Conservation (phyloP, 768 basidiomycete genomes). For the Tephrocybe sp. region DNA sequence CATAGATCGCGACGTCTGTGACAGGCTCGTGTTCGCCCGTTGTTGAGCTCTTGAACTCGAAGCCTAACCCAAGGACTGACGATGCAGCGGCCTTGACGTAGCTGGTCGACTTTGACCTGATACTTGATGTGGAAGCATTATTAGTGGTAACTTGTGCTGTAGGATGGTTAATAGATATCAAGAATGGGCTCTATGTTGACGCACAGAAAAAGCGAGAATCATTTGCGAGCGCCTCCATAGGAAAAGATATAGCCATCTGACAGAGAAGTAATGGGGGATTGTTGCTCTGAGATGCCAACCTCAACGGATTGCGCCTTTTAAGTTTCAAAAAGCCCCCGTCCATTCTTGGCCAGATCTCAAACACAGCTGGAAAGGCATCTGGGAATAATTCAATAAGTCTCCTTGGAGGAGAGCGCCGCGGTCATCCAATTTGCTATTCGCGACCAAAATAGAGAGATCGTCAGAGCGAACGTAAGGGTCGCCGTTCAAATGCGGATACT, state of each 20-base stretch:
- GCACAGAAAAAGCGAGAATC: constrained; percentile 18
- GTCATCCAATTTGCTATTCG: background rate
- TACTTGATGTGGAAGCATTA: background rate
- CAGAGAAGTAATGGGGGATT: constrained; percentile 1
- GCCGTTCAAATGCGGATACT: background rate
- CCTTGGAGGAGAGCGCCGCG: background rate
- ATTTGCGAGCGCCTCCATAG: constrained; percentile 13
- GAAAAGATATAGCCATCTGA: constrained; percentile 14
- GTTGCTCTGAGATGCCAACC: background rate
- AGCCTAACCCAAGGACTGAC: constrained; percentile 14
- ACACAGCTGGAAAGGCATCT: constrained; percentile 1
- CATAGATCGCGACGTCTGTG: constrained; percentile 15
- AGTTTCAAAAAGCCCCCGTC: background rate
- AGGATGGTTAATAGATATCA: background rate
- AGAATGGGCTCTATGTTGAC: background rate
- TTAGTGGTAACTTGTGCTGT: constrained; percentile 13
- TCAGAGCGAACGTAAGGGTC: background rate
- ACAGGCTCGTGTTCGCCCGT: constrained; percentile 7
- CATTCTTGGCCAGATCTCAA: constrained; percentile 5
- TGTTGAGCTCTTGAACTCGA: constrained; percentile 10
- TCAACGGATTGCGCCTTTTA: constrained; percentile 9
- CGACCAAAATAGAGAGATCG: constrained; percentile 7
- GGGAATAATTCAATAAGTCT: constrained; percentile 8
- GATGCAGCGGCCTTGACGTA: constrained; percentile 13
- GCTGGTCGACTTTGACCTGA: background rate